A percentile compares a stretch with the other conserved stretches of the same genome.
phyloP scores from a whole-genome alignment of 495 filamentous ascomycete genomes.

The Xylaria curta region DNA sequence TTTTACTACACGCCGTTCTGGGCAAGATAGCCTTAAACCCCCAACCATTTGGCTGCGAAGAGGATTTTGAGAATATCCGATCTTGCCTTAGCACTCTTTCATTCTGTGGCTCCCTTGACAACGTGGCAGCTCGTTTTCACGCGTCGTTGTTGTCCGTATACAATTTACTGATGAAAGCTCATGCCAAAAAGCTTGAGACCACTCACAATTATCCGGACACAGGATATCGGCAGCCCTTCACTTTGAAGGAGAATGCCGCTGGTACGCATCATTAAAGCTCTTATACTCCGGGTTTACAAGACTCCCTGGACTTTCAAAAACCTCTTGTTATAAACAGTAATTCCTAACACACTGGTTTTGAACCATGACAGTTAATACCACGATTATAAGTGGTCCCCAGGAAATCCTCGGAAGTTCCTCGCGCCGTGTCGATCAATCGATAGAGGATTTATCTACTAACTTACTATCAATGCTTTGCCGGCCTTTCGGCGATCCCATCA shows the following conservation, averaged over 20 bases:
- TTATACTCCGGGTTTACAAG: background rate
- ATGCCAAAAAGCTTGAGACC: background rate
- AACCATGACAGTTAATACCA: background rate
- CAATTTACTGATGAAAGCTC: background rate
- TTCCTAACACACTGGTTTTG: background rate
- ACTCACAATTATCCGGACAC: background rate
- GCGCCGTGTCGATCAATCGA: background rate
- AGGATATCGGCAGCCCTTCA: background rate
- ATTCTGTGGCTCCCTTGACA: background rate
- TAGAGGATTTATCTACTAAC: background rate
- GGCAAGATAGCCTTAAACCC: background rate
- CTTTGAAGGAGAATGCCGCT: background rate
- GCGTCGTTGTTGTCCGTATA: background rate
- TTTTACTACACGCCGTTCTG: background rate
- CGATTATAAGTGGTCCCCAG: background rate
- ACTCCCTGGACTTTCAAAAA: background rate
- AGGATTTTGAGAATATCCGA: background rate
- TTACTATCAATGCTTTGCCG: background rate
- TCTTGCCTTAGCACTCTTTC: background rate
- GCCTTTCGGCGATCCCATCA: background rate
- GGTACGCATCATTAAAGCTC: background rate
- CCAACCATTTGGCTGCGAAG: background rate
- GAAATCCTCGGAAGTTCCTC: background rate
- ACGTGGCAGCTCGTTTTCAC: slow-evolving; percentile 1
- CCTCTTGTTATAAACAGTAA: background rate